Evolutionary conservation across 306 rosid species (phyloP).

Genomic region (Myrica gale): DNA sequence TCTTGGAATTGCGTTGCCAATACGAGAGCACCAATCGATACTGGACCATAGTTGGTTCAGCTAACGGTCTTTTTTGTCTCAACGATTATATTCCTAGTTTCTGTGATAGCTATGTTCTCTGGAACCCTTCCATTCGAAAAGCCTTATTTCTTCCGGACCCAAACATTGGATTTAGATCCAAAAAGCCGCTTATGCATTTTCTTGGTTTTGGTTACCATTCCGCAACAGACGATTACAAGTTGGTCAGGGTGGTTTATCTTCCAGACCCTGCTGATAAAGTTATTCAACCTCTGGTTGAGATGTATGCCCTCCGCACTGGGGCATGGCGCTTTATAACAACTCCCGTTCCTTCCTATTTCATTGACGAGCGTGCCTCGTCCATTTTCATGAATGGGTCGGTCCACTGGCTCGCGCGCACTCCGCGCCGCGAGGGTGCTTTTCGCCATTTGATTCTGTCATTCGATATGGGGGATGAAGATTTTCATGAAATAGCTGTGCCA

Average conservation of each 20-base stretch:
- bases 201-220: neutral
- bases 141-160: neutral
- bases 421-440: neutral
- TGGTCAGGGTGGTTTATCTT: too few relatives aligned
- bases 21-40: neutral
- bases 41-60: neutral
- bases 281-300: neutral
- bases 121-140: neutral
- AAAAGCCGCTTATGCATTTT: neutral
- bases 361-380: neutral
- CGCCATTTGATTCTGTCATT: neutral
- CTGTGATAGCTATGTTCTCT: neutral
- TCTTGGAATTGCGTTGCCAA: neutral
- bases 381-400: neutral
- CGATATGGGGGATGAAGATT: neutral
- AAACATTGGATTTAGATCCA: neutral
- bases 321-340: neutral
- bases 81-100: neutral
- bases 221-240: neutral
- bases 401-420: neutral
- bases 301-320: neutral
- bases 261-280: too few relatives aligned
- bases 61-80: constrained; percentile 2
- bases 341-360: neutral
- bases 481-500: constrained; percentile 3